Evolutionary conservation across 805 yeast genomes (phyloP).

Genomic region (Candida anglica): DNA sequence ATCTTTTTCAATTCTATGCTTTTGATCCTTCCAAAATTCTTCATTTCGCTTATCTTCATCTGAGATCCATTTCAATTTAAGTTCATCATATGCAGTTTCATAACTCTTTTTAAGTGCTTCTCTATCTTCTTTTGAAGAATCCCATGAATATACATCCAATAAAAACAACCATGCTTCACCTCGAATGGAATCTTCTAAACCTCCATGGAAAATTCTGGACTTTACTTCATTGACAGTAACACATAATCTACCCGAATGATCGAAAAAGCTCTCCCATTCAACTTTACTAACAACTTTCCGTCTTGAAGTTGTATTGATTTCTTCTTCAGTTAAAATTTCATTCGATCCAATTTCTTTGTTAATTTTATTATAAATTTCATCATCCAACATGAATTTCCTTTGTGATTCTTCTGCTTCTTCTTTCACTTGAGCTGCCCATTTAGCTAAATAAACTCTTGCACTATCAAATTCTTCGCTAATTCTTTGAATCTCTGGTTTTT

Average conservation of each 20-base stretch:
- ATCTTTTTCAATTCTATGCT: slow-evolving; percentile 87
- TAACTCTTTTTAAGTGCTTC: slow-evolving; percentile 52
- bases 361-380: slow-evolving; percentile 55
- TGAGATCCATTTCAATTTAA: slow-evolving; percentile 66
- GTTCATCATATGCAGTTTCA: slow-evolving; percentile 55
- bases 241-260: slow-evolving; percentile 66
- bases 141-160: slow-evolving; percentile 87
- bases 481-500: slow-evolving; percentile 73
- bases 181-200: slow-evolving; percentile 57
- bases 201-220: slow-evolving; percentile 87
- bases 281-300: slow-evolving; percentile 59
- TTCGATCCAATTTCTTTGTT: slow-evolving; percentile 60
- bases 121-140: slow-evolving; percentile 68
- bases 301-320: slow-evolving; percentile 59
- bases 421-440: slow-evolving; percentile 94
- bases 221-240: slow-evolving; percentile 77
- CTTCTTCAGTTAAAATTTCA: slow-evolving; percentile 53
- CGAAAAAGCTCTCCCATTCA: slow-evolving; percentile 88
- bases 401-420: slow-evolving; percentile 75
- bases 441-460: slow-evolving; percentile 87
- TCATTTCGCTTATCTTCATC: slow-evolving; percentile 47
- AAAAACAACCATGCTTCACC: slow-evolving; percentile 83
- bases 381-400: slow-evolving; percentile 48
- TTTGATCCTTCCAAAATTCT: slow-evolving; percentile 86
- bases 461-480: slow-evolving; percentile 90